These are phyloP conservation scores for Apiospora pterosperma DNA, from an alignment of 2,329 filamentous ascomycete species.

Conservation along the genomic window DNA sequence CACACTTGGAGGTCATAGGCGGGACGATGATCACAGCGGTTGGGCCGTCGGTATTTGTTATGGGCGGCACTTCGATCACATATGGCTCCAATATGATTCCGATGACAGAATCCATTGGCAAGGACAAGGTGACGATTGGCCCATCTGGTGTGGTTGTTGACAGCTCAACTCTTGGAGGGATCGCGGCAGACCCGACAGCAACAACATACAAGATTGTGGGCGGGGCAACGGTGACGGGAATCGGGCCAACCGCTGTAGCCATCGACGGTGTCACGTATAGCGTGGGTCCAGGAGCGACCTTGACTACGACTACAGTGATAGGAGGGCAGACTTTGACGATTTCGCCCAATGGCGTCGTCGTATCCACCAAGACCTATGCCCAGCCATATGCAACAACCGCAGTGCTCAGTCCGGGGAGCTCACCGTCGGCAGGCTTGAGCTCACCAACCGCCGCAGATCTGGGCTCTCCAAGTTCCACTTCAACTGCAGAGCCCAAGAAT, in stretches of 20 bases:
- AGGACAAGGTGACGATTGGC: neutral
- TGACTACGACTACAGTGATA: conserved; percentile 40
- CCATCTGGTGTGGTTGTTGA: neutral
- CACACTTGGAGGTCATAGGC: conserved; percentile 43
- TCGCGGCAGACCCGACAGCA: conserved; percentile 28
- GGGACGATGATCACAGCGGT: conserved; percentile 44
- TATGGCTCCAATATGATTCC: conserved; percentile 36
- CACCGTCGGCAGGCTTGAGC: conserved; percentile 12
- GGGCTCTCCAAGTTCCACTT: conserved; percentile 6
- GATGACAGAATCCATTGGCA: conserved; percentile 16
- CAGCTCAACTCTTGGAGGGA: conserved; percentile 35
- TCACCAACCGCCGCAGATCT: conserved; percentile 15
- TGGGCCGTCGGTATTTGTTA: conserved; percentile 36
- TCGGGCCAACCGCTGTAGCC: conserved; percentile 46
- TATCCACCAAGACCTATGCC: conserved; percentile 41
- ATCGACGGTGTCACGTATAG: conserved; percentile 49
- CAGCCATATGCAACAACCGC: conserved; percentile 44
- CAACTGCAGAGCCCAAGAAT: neutral
- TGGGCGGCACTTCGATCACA: conserved; percentile 41
- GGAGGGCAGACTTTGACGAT: conserved; percentile 50
- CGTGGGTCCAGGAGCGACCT: conserved; percentile 41
- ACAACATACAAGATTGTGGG: conserved; percentile 46
- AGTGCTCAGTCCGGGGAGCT: conserved; percentile 27
- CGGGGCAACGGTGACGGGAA: conserved; percentile 48
- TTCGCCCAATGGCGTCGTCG: conserved; percentile 44